Conservation (phyloP, 2,329 filamentous ascomycete species). For the Ceratocystiopsis brevicomis region DNA sequence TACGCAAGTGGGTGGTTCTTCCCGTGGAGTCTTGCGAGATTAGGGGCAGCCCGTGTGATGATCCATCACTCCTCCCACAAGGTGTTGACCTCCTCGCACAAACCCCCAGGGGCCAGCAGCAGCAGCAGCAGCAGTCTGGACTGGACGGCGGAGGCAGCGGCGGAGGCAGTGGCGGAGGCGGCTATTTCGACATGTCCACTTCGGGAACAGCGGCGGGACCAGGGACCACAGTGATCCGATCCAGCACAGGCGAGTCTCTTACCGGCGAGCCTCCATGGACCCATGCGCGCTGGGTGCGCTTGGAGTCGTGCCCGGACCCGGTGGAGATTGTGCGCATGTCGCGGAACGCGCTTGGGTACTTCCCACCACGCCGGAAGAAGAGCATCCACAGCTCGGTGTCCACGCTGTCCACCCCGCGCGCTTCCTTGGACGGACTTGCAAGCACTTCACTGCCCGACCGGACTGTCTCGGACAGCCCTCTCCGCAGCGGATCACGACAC, state of each 20-base stretch:
- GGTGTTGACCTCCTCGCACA: slow-evolving; percentile 32
- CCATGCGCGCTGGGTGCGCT: slow-evolving; percentile 74
- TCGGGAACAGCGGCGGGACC: neutral
- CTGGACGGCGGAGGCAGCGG: neutral
- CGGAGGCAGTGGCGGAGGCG: neutral
- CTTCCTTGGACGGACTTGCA: slow-evolving; percentile 32
- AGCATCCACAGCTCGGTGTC: slow-evolving; percentile 44
- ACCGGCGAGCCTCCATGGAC: slow-evolving; percentile 47
- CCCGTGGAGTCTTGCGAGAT: slow-evolving; percentile 80
- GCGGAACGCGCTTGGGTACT: slow-evolving; percentile 68
- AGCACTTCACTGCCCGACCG: slow-evolving; percentile 20
- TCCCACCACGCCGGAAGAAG: slow-evolving; percentile 80
- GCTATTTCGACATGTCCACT: slow-evolving; percentile 1
- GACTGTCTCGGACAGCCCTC: slow-evolving; percentile 16
- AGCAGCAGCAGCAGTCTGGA: neutral
- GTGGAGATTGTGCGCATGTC: slow-evolving; percentile 77
- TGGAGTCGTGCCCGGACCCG: slow-evolving; percentile 49
- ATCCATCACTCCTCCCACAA: slow-evolving; percentile 24
- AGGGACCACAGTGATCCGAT: no score
- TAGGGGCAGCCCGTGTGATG: slow-evolving; percentile 52
- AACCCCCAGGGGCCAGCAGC: slow-evolving; percentile 20
- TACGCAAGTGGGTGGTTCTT: slow-evolving; percentile 59
- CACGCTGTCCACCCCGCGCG: slow-evolving; percentile 45
- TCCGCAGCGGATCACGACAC: slow-evolving; percentile 20
- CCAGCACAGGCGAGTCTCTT: no score